phyloP scores from a whole-genome alignment of 805 yeast species.

The Yarrowia sp. region DNA sequence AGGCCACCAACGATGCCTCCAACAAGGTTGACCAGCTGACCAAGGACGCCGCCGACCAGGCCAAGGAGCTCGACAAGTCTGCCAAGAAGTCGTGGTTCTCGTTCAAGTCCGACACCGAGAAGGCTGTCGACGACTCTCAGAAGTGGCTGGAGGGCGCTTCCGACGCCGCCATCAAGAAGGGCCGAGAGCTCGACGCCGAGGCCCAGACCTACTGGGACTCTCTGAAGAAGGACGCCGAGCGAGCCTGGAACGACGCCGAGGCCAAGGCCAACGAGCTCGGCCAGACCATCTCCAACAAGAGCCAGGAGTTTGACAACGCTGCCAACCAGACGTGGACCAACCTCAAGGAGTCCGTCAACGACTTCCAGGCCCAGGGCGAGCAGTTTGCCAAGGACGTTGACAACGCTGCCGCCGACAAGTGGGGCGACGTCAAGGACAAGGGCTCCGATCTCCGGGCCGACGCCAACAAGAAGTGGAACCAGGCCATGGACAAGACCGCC shows the following conservation, averaged over 20 bases:
- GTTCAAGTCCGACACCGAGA: constrained; percentile 39
- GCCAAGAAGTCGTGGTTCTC: constrained; percentile 37
- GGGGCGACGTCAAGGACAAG: constrained; percentile 4
- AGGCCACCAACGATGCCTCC: constrained; percentile 34
- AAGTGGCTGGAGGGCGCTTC: constrained; percentile 5
- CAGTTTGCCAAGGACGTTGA: constrained; percentile 37
- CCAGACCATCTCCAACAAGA: constrained; percentile 30
- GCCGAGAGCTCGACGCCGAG: constrained; percentile 31
- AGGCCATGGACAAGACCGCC: constrained; percentile 38
- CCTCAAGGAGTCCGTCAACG: constrained; percentile 25
- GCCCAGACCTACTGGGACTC: constrained; percentile 36
- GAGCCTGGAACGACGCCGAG: constrained; percentile 12
- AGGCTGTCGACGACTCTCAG: constrained; percentile 40
- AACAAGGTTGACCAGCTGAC: constrained; percentile 16
- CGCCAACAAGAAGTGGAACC: constrained; percentile 33
- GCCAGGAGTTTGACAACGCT: constrained; percentile 31
- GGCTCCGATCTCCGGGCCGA: constrained; percentile 24
- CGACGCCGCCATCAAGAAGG: constrained; percentile 29
- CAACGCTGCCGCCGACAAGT: constrained; percentile 32
- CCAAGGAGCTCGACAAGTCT: constrained; percentile 32
- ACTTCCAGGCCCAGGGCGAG: constrained; percentile 27
- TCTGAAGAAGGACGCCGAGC: constrained; percentile 17
- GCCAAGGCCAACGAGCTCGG: constrained; percentile 17
- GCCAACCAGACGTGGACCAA: constrained; percentile 26
- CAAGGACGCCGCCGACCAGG: constrained; percentile 26